These are phyloP conservation scores for Talaromyces albobiverticillius DNA, from an alignment of 2,329 filamentous ascomycete genomes.

Conservation along the genomic window DNA sequence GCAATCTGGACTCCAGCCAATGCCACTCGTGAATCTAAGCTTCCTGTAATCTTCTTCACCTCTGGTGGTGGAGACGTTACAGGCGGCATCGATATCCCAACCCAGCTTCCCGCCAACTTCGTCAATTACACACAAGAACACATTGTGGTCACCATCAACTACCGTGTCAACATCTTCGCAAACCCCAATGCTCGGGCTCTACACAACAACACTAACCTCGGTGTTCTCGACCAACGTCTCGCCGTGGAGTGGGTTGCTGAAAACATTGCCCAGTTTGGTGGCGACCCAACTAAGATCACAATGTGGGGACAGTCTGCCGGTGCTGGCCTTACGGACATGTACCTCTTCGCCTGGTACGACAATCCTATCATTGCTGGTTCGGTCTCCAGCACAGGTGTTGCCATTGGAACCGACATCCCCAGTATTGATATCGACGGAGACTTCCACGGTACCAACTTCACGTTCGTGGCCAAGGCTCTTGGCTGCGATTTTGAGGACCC, in stretches of 20 bases:
- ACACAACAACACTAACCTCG: constrained; percentile 56
- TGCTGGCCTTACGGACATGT: constrained; percentile 12
- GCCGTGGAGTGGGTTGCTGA: constrained; percentile 74
- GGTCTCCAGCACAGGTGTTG: constrained; percentile 19
- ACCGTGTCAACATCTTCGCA: constrained; percentile 39
- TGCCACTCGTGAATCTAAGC: constrained; percentile 21
- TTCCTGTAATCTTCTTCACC: constrained; percentile 49
- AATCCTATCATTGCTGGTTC: constrained; percentile 23
- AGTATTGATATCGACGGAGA: not conserved
- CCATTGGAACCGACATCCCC: not conserved
- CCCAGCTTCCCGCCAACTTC: constrained; percentile 46
- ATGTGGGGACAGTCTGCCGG: constrained; percentile 75
- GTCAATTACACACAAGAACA: constrained; percentile 32
- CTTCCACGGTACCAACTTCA: constrained; percentile 9
- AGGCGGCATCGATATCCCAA: constrained; percentile 46
- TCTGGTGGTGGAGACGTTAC: constrained; percentile 48
- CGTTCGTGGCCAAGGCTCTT: constrained; percentile 23
- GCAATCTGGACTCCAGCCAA: constrained; percentile 46
- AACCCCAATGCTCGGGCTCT: constrained; percentile 46
- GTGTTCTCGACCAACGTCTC: constrained; percentile 68
- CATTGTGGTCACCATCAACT: constrained; percentile 43
- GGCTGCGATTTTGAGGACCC: constrained; percentile 20
- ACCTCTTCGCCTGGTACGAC: constrained; percentile 19
- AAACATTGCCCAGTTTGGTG: constrained; percentile 48
- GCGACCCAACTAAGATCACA: constrained; percentile 73